Conservation (phyloP, 2,329 filamentous ascomycete species). For the Aureobasidium subglaciale region DNA sequence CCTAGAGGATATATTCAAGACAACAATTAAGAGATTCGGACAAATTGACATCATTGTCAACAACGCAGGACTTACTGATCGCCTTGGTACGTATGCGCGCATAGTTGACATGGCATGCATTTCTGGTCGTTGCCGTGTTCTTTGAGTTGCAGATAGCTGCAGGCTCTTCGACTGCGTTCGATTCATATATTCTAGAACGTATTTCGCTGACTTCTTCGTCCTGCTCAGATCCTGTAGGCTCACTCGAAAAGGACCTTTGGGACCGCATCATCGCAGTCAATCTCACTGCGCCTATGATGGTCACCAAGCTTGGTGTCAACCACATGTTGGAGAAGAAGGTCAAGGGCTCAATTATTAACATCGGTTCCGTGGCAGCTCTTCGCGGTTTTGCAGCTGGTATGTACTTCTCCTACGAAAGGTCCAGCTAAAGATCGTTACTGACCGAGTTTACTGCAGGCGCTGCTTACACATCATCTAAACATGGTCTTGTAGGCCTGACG, state of each 20-base stretch:
- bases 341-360: slow-evolving; percentile 47
- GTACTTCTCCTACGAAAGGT: slow-evolving; percentile 18
- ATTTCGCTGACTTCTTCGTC: neutral
- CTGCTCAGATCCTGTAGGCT: slow-evolving; percentile 36
- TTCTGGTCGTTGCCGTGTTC: no score
- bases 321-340: slow-evolving; percentile 39
- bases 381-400: slow-evolving; percentile 37
- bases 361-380: slow-evolving; percentile 42
- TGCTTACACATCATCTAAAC: slow-evolving; percentile 49
- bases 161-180: neutral
- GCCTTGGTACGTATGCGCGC: slow-evolving; percentile 32
- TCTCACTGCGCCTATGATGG: slow-evolving; percentile 48
- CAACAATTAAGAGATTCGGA: slow-evolving; percentile 34
- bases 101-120: neutral
- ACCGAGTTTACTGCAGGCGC: slow-evolving; percentile 29
- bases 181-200: no score
- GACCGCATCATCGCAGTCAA: slow-evolving; percentile 51
- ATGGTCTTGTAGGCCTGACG: slow-evolving; percentile 48
- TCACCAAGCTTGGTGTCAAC: slow-evolving; percentile 45
- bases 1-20: slow-evolving; percentile 32
- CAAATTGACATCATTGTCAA: slow-evolving; percentile 47
- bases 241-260: slow-evolving; percentile 42
- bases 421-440: neutral
- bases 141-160: no score
- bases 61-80: slow-evolving; percentile 49